Evolutionary conservation across 306 rosid species (phyloP).

Genomic region (Lupinus albus): DNA sequence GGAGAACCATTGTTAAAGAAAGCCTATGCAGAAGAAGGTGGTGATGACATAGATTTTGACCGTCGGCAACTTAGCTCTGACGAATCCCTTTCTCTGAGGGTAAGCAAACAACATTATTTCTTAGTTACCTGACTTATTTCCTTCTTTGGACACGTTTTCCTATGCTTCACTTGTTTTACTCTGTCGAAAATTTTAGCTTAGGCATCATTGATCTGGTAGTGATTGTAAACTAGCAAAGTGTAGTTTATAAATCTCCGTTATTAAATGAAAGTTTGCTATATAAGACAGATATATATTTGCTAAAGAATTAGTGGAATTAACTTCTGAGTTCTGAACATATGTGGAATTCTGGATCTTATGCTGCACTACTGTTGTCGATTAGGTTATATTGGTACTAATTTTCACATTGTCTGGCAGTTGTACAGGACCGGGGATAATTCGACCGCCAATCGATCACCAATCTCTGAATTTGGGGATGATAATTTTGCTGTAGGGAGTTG

Average conservation of each 20-base stretch:
- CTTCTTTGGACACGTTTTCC: conserved; percentile 3
- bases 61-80: conserved; percentile 98
- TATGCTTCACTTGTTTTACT: conserved; percentile 15
- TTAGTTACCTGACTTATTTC: conserved; percentile 9
- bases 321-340: background rate
- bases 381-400: conserved; percentile 29
- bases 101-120: conserved; percentile 54
- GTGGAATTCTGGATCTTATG: conserved; percentile 1
- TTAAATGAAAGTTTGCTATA: background rate
- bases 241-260: conserved; percentile 6
- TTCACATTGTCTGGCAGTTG: conserved; percentile 52
- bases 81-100: conserved; percentile 70
- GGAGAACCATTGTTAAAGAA: conserved; percentile 93
- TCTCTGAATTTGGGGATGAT: conserved; percentile 95
- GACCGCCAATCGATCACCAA: conserved; percentile 60
- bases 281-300: background rate
- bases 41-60: conserved; percentile 97
- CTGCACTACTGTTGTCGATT: conserved; percentile 6
- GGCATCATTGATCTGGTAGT: conserved; percentile 8
- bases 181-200: too few relatives aligned
- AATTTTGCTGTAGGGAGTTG: conserved; percentile 83
- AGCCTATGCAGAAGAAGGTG: conserved; percentile 95
- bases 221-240: conserved; percentile 14
- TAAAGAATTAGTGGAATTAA: background rate
- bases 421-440: conserved; percentile 74